Conservation (phyloP, 768 basidiomycete genomes). For the Mycena amicta region DNA sequence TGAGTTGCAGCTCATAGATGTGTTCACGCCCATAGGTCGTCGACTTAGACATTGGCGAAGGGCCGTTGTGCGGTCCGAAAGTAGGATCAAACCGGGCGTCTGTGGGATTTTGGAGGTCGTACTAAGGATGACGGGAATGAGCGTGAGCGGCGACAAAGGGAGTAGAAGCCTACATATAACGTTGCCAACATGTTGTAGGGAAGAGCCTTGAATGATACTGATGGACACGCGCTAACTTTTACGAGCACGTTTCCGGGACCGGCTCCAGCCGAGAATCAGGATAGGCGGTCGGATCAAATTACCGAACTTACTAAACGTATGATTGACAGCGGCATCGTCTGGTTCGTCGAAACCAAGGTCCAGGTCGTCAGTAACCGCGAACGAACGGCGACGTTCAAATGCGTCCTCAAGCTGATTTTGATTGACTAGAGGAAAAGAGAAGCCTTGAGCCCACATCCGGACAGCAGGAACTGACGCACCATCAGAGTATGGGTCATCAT, state of each 20-base stretch:
- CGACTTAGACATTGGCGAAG: not conserved
- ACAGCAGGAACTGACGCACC: not conserved
- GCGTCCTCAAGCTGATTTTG: not conserved
- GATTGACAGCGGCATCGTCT: not conserved
- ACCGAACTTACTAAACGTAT: not conserved
- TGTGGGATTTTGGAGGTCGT: not conserved
- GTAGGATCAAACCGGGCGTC: constrained; percentile 1
- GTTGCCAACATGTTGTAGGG: constrained; percentile 1
- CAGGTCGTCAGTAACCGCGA: not conserved
- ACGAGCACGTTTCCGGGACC: not conserved
- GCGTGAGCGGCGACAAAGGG: not conserved
- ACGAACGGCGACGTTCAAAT: not conserved
- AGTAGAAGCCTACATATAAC: constrained; percentile 1
- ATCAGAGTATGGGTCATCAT: constrained; percentile 10
- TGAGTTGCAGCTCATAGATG: constrained; percentile 12
- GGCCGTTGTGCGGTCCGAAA: not conserved
- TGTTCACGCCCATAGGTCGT: constrained; percentile 9
- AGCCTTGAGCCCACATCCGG: no score
- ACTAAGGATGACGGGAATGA: not conserved
- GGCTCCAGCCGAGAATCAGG: not conserved
- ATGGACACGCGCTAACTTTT: not conserved
- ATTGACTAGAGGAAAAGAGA: not conserved
- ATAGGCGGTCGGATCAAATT: not conserved
- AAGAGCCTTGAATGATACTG: not conserved
- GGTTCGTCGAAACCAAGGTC: not conserved